Evolutionary conservation across 768 basidiomycete genomes (phyloP), one percentile per base, ranked within the genome.

Genomic region (Mycena sanguinolenta): DNA sequence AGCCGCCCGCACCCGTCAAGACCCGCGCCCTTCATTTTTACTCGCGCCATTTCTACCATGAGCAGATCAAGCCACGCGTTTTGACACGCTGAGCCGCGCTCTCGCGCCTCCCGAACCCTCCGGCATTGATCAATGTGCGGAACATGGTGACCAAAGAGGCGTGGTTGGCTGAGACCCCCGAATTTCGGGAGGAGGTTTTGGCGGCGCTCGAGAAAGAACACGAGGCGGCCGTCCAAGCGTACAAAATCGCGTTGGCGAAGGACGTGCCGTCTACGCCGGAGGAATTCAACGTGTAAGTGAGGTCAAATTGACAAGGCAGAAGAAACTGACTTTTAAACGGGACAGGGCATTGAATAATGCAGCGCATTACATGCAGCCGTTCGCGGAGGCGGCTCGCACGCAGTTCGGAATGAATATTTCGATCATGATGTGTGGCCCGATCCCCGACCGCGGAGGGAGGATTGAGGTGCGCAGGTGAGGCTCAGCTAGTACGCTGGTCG

Each of bases 371-470:
- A 1, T 57, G 32, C 34, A 36, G n/a, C 55, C 55, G 7, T 57
- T 57, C 9, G 55, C 30, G 1, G 55, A 57, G 6, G 32, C 55
- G 1, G 49, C 30, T 16, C 49, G n/a, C 30, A 14, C 17, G 19
- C 60, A 28, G 17, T 62, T 62, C 14, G 60, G 60, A n/a, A 50
- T 62, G 60, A 62, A 62, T 34, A 19, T 62, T 5, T 7, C 46
- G 0, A 34, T 62, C 25, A 0, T 62, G 30, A 27, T 62, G 42
- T 62, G 42, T 27, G 46, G 60, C 14, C 58, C 58, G 1, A 44
- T 59, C 14, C 39, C 58, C 1, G 58, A 59, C 13, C 58, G 58
- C 21, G 60, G 60, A 8, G 60, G 60, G 16, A 14, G 42, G 19
- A 61, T 61, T 17, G 59, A 61, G 23, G 30, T 61, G 42, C 25